phyloP scores from a whole-genome alignment of 805 yeast genomes.

The Candida ponderosae region DNA sequence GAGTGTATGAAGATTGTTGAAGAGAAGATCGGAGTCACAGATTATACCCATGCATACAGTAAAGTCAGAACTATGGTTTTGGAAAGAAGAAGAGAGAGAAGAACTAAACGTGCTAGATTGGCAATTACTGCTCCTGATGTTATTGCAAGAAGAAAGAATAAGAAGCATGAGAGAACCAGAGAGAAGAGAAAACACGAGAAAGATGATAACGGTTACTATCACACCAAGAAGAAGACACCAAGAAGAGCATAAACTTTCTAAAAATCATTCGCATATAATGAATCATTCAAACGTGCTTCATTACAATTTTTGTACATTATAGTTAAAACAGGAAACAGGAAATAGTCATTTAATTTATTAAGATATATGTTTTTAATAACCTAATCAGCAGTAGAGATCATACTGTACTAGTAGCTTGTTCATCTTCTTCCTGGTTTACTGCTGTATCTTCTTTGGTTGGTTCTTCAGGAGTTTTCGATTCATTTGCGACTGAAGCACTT shows the following conservation, averaged over 20 bases:
- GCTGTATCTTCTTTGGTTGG: too few relatives aligned
- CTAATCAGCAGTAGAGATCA: too few relatives aligned
- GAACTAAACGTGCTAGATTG: conserved; percentile 64
- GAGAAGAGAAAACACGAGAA: conserved; percentile 70
- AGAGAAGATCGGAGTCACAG: conserved; percentile 61
- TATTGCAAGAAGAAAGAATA: conserved; percentile 71
- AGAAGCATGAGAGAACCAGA: conserved; percentile 66
- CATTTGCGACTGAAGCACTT: too few relatives aligned
- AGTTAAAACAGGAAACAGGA: too few relatives aligned
- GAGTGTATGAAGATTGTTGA: conserved; percentile 69
- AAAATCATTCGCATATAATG: too few relatives aligned
- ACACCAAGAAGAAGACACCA: conserved; percentile 45
- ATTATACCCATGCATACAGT: conserved; percentile 53
- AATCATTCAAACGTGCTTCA: too few relatives aligned
- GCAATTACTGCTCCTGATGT: conserved; percentile 73
- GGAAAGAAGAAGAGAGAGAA: conserved; percentile 67
- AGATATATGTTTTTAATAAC: too few relatives aligned
- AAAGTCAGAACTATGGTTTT: conserved; percentile 54
- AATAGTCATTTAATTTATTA: too few relatives aligned
- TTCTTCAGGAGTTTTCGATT: too few relatives aligned
- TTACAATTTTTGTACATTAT: too few relatives aligned
- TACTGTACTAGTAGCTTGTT: too few relatives aligned
- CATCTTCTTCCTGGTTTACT: too few relatives aligned
- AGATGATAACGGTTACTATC: conserved; percentile 73
- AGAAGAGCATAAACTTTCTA: conserved; percentile 13